Percentiles rank a stretch among this genome's conserved stretches.
These are phyloP conservation scores for Melaleuca quinquenervia DNA, from an alignment of 345 rosid genomes.

Conservation along the genomic window DNA sequence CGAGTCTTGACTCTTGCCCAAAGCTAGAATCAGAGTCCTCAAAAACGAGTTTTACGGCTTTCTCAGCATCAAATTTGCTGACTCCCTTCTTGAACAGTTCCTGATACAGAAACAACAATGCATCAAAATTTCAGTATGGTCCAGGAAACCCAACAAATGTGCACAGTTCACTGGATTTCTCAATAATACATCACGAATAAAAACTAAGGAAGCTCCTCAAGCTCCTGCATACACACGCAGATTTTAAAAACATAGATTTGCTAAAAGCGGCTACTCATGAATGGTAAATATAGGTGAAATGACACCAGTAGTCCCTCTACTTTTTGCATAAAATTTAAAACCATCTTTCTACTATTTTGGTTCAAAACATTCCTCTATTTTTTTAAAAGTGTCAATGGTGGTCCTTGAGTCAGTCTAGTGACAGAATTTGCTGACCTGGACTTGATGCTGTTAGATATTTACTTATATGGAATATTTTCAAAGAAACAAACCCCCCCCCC, in stretches of 20 bases:
- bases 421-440: neutral
- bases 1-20: constrained; percentile 32
- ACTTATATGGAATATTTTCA: neutral
- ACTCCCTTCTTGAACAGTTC: constrained; percentile 61
- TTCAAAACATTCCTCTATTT: neutral
- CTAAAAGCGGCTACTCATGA: neutral
- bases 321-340: neutral
- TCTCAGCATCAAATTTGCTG: constrained; percentile 36
- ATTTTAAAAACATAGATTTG: neutral
- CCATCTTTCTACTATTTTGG: neutral
- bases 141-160: neutral
- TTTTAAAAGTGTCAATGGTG: neutral
- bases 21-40: constrained; percentile 27
- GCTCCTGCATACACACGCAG: neutral
- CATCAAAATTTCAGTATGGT: neutral
- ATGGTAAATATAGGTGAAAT: neutral
- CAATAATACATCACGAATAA: neutral
- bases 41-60: constrained; percentile 64
- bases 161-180: neutral
- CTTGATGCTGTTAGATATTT: neutral
- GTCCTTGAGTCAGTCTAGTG: neutral
- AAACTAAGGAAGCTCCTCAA: neutral
- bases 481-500: neutral
- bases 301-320: neutral
- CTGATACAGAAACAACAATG: constrained; percentile 19